A percentile compares a stretch with the other conserved stretches of the same genome.
Conservation (phyloP, 139 green algal species). For the Gonium pectorale region DNA sequence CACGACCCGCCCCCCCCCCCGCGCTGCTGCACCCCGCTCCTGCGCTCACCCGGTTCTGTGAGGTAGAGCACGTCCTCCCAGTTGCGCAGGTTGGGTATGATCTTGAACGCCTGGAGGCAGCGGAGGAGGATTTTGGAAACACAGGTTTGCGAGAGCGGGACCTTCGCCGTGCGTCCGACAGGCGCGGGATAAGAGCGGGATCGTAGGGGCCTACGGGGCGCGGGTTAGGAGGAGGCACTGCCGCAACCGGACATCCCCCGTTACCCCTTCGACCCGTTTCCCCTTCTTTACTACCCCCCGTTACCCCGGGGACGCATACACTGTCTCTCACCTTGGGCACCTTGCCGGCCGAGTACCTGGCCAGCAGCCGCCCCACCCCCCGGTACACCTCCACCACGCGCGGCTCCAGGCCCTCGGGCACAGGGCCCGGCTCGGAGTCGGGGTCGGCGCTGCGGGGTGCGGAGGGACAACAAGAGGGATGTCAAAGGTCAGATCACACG, state of each 20-base stretch:
- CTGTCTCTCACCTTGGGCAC: slow-evolving; percentile 26
- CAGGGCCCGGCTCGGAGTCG: not conserved
- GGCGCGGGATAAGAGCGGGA: too few species aligned
- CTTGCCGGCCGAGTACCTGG: slow-evolving; percentile 85
- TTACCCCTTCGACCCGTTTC: too few species aligned
- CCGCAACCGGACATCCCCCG: not conserved
- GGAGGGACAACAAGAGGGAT: too few species aligned
- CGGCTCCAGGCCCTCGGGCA: slow-evolving; percentile 77
- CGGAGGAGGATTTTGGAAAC: too few species aligned
- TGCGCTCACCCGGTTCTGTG: slow-evolving; percentile 77
- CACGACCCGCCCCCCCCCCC: not conserved
- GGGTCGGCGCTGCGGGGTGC: too few species aligned
- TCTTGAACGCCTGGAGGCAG: slow-evolving; percentile 97
- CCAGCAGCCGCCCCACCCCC: slow-evolving; percentile 77
- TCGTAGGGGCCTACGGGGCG: too few species aligned
- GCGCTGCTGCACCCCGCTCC: not conserved
- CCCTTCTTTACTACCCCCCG: too few species aligned
- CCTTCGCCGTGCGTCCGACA: too few species aligned
- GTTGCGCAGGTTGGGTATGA: slow-evolving; percentile 95
- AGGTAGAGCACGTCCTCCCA: slow-evolving; percentile 98
- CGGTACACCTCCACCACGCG: slow-evolving; percentile 84
- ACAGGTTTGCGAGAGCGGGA: too few species aligned
- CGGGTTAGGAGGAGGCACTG: not conserved
- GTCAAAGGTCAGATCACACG: too few species aligned
- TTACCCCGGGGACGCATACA: not conserved